Base-by-base conservation (phyloP, 2,329 filamentous ascomycete genomes). In the Penicillium palitans region DNA sequence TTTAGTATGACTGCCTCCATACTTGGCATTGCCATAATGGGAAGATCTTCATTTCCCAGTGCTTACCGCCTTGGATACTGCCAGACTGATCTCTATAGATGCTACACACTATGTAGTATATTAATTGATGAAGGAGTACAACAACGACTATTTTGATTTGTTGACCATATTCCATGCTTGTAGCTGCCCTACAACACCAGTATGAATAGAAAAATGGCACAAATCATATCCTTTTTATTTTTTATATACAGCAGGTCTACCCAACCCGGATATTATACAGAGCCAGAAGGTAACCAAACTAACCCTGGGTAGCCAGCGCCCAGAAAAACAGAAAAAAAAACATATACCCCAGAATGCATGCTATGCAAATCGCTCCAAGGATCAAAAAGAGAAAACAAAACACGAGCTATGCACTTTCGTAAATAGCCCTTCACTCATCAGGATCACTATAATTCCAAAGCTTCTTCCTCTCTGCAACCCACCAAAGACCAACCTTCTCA, bases 401-500 rank as follows among this genome's bases (percentile, higher is more conserved):
- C 4, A 33, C 15, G 4, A 27, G 46, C 9, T 24, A 1, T 25
- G 4, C 6, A 24, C 21, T 9, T 3, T 37, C 19, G 3, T 25
- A 15, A 29, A 51, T 2, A 25, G 8, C 5, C 9, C 13, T 19
- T 50, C 25, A 54, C 27, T 54, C 45, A 4, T 41, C 55, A 35
- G 50, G 42, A 48, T 58, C 55, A 21, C 59, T 53, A 37, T 65
- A 64, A 64, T 68, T 56, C 64, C 66, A 64, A 57, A 66, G 59
- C 51, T 68, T 67, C 58, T 72, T 64, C 52, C 59, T 63, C 60
- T 78, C 76, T 57, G 66, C 63, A 19, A 73, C 68, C 72, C 74
- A 76, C 76, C 76, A 78, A 41, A 63, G 64, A 2, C 68, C 72
- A 31, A 77, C 66, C 42, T 71, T 66, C 41, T 70, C 70, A 0